Conservation (phyloP, 495 filamentous ascomycete species). For the Rhizodiscina lignyota region DNA sequence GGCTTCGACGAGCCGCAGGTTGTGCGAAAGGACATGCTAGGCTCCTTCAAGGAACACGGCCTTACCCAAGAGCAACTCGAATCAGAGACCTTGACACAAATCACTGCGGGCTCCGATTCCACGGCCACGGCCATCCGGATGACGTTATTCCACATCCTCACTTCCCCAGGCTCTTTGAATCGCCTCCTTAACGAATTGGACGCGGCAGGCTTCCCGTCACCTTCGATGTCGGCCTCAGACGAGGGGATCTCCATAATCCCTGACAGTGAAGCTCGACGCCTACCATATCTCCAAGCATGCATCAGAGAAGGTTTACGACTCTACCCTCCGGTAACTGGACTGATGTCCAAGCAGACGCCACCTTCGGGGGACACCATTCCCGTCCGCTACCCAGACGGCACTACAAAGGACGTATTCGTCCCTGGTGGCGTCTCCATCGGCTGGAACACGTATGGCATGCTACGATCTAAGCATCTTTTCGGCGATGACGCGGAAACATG, state of each 20-base stretch:
- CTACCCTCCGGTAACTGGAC: slow-evolving; percentile 6
- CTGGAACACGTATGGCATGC: slow-evolving; percentile 9
- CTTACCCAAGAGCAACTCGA: slow-evolving; percentile 1
- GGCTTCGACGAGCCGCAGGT: background rate
- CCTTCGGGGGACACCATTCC: slow-evolving; percentile 6
- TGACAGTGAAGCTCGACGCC: slow-evolving; percentile 1
- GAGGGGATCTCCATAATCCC: slow-evolving; percentile 1
- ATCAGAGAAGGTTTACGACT: slow-evolving; percentile 8
- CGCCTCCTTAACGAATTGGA: slow-evolving; percentile 8
- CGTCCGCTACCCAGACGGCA: too few relatives aligned
- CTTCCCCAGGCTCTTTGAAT: background rate
- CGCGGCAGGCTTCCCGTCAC: background rate
- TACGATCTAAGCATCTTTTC: slow-evolving; percentile 13
- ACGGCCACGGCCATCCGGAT: slow-evolving; percentile 1
- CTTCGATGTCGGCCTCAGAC: too few relatives aligned
- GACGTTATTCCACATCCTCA: slow-evolving; percentile 2
- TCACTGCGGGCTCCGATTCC: slow-evolving; percentile 2
- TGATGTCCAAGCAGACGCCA: slow-evolving; percentile 6
- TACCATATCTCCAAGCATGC: slow-evolving; percentile 12
- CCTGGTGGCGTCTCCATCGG: slow-evolving; percentile 8
- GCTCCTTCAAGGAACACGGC: slow-evolving; percentile 1
- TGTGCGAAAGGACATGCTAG: slow-evolving; percentile 1
- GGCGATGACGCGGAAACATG: slow-evolving; percentile 18
- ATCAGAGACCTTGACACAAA: slow-evolving; percentile 1
- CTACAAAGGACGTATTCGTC: too few relatives aligned